These are phyloP conservation scores for Porogramme epimiltina DNA, from an alignment of 1,284 basidiomycete species.

Conservation along the genomic window DNA sequence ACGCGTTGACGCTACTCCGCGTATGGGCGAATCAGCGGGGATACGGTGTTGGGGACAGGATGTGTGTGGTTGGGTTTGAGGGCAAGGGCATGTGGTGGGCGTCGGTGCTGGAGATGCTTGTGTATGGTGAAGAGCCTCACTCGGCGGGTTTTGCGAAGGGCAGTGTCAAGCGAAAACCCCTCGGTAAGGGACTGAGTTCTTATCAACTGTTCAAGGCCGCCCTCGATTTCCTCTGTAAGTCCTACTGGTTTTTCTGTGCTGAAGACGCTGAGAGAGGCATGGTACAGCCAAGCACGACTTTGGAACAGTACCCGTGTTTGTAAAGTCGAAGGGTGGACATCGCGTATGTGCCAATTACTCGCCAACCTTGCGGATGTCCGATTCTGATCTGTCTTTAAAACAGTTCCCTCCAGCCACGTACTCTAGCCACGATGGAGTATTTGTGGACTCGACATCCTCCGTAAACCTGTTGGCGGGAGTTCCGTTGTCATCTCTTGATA, in stretches of 20 bases:
- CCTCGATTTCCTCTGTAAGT: slow-evolving; percentile 75
- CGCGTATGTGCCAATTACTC: slow-evolving; percentile 39
- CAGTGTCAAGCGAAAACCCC: slow-evolving; percentile 49
- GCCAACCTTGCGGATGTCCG: neutral
- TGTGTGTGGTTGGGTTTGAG: slow-evolving; percentile 71
- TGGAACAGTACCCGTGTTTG: slow-evolving; percentile 60
- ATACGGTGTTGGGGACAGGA: slow-evolving; percentile 55
- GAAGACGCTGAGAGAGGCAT: neutral
- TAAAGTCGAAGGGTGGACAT: slow-evolving; percentile 55
- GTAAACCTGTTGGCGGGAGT: slow-evolving; percentile 84
- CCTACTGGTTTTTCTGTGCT: neutral
- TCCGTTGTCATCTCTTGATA: slow-evolving; percentile 68
- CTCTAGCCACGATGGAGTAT: slow-evolving; percentile 50
- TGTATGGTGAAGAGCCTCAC: slow-evolving; percentile 66
- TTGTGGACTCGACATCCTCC: slow-evolving; percentile 82
- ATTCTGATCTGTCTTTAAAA: neutral
- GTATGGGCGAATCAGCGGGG: slow-evolving; percentile 93
- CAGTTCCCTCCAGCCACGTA: slow-evolving; percentile 65
- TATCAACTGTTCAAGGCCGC: slow-evolving; percentile 87
- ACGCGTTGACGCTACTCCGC: slow-evolving; percentile 81
- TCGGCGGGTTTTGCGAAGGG: slow-evolving; percentile 29
- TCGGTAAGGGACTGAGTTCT: slow-evolving; percentile 78
- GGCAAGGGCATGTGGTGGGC: slow-evolving; percentile 71
- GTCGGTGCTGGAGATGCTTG: slow-evolving; percentile 69
- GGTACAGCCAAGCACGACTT: slow-evolving; percentile 77